Evolutionary conservation across 805 yeast genomes (phyloP), one percentile per base, ranked within the genome.

Genomic region (Hanseniaspora clermontiae): DNA sequence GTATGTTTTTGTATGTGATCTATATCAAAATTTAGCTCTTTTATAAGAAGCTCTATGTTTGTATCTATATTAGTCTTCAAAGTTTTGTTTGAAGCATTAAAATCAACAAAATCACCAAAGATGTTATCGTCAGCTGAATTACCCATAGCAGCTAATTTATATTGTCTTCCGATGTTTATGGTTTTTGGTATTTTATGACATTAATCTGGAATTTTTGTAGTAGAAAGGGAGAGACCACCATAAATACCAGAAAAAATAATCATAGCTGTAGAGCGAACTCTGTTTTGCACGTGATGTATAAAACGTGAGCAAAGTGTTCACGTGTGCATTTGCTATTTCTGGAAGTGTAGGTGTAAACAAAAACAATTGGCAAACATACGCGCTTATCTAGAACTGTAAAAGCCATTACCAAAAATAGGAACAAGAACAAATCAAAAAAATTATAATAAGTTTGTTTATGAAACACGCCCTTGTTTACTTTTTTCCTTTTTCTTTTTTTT

Each of bases 81-180:
- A 11, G 29, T 17, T 17, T 34, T 32, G 32, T 46, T 29, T n/a
- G 48, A 45, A 15, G 31, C 3, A 37, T 17, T 37, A 8, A 15
- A 45, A 20, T 52, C 56, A 11, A 52, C 56, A 45, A 52, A 52
- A 11, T 52, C 56, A 12, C 56, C 56, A 45, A 52, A 52, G 6
- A 17, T 34, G 9, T 14, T 14, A 17, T 52, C 56, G 2, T 51
- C 40, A 7, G 19, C 19, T 20, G 43, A n/a, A 8, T 2, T 38
- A 11, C 12, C 19, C n/a, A 14, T 42, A 20, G 3, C 9, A 8
- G 8, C 8, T 12, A 1, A 14, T 1, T 6, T 19, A 11, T 17
- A 5, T 39, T 8, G 27, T 24, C 27, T 24, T 24, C 27, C 27
- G 27, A 24, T 24, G 27, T 32, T 32, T 2, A 7, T 5, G 10